phyloP scores from a whole-genome alignment of 2,329 filamentous ascomycete genomes.

The Colletotrichum trifolii region DNA sequence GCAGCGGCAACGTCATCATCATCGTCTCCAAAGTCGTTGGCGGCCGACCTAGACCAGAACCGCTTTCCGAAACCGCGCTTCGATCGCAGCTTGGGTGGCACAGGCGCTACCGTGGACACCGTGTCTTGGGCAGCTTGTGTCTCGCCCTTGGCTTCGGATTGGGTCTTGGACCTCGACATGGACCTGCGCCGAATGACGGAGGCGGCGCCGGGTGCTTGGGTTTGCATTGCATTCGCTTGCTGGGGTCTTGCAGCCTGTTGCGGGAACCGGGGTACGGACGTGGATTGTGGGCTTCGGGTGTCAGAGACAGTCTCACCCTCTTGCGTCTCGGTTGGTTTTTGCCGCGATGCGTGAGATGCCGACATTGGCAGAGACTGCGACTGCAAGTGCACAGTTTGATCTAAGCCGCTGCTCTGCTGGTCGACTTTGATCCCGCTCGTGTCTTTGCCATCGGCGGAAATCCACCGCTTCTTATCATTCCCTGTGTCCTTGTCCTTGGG shows the following conservation, averaged over 20 bases:
- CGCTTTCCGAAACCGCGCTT: constrained; percentile 35
- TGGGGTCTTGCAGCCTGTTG: constrained; percentile 15
- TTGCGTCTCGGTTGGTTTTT: neutral
- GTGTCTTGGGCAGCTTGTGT: constrained; percentile 2
- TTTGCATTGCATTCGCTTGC: constrained; percentile 1
- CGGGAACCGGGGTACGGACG: constrained; percentile 23
- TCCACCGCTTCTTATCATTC: constrained; percentile 20
- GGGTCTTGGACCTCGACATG: neutral
- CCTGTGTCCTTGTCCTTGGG: constrained; percentile 19
- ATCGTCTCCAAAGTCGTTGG: constrained; percentile 34
- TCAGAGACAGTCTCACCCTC: constrained; percentile 14
- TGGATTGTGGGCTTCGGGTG: constrained; percentile 2
- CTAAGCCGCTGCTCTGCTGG: neutral
- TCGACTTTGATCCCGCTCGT: constrained; percentile 2
- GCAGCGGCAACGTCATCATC: neutral
- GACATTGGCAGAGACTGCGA: constrained; percentile 8
- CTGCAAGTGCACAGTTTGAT: constrained; percentile 5
- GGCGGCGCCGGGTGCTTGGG: neutral
- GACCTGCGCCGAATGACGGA: neutral
- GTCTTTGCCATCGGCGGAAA: constrained; percentile 10
- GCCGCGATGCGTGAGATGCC: constrained; percentile 16
- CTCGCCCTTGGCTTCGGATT: neutral
- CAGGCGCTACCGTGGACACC: constrained; percentile 1
- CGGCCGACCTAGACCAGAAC: constrained; percentile 34
- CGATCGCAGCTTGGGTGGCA: constrained; percentile 24